Evolutionary conservation across 257 asterid species (phyloP).

Genomic region (Nicotiana tabacum): DNA sequence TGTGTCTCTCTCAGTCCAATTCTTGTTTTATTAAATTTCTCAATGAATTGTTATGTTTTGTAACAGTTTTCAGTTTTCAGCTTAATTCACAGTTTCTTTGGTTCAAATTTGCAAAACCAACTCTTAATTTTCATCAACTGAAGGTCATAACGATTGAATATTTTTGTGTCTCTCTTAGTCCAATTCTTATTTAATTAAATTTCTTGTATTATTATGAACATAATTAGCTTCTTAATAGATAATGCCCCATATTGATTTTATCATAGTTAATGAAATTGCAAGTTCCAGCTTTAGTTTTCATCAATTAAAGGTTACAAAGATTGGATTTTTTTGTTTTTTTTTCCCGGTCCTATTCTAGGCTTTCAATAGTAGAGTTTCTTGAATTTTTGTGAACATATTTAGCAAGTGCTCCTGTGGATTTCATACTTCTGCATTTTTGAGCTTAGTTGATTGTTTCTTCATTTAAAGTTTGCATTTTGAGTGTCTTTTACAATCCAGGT

Average conservation of each 20-base stretch:
- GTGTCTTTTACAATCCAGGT: neutral
- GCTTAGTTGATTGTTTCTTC: neutral
- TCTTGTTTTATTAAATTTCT: neutral
- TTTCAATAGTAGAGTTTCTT: too few species aligned
- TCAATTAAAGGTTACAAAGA: too few species aligned
- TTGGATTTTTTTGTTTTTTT: too few species aligned
- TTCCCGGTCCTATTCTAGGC: too few species aligned
- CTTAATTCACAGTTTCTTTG: neutral
- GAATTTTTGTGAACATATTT: too few species aligned
- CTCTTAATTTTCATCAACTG: neutral
- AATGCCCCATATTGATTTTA: neutral
- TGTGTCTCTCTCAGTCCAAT: neutral
- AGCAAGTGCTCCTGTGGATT: neutral
- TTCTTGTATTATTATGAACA: neutral
- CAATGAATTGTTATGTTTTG: neutral
- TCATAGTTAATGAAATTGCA: neutral
- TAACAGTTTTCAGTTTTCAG: neutral
- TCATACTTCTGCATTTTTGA: neutral
- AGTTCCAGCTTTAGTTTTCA: neutral
- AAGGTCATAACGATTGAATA: neutral
- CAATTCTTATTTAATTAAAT: neutral
- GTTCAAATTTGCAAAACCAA: neutral
- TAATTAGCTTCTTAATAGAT: neutral
- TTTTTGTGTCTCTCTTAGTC: neutral
- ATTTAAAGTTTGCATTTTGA: neutral